Base-by-base conservation (phyloP, 495 filamentous ascomycete species). In the Amphirosellinia nigrospora region DNA sequence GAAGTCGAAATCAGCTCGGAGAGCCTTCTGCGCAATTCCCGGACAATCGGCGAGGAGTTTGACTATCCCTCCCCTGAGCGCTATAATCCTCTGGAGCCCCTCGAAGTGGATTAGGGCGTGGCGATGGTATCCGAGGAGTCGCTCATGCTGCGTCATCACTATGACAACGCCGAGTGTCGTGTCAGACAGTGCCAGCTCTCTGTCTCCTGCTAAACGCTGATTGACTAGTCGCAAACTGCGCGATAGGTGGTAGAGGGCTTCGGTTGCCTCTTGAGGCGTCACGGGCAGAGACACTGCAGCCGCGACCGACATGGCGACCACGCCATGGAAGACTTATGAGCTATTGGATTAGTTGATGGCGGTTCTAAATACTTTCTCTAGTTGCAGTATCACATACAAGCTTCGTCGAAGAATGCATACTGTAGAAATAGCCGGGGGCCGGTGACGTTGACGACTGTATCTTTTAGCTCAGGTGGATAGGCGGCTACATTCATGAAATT, bases 331-430 rank as follows among this genome's bases (percentile, higher is more conserved):
- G 41, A 70, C 71, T 73, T 36, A 3, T 4, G 34, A 1, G 48
- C 48, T 39, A 36, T 30, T 56, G 48, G n/a, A 39, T 63, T 32
- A 63, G 60, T 46, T 45, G 7, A 32, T 2, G 23, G 2, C 21
- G 38, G 3, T 4, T 64, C 23, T 43, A 6, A 16, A 61, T 8
- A 11, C 1, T 8, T 28, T n/a, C 34, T 41, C n/a, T 28, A 61
- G 10, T 41, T 48, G 26, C 8, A 34, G 39, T 4, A 41, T 23
- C 36, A 70, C 55, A 39, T 34, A 73, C 71, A 73, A 39, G 71
- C 71, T 55, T 73, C 68, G 60, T 73, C 71, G 45, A 70, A 1
- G 53, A 73, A 73, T 21, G 69, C 65, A 59, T 72, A 73, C 19
- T 61, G 32, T 5, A 73, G 36, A 19, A 66, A 66, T 3, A 58